Evolutionary conservation across 345 rosid species (phyloP), one percentile per base, ranked within the genome.

Genomic region (Streptanthus diversifolius): DNA sequence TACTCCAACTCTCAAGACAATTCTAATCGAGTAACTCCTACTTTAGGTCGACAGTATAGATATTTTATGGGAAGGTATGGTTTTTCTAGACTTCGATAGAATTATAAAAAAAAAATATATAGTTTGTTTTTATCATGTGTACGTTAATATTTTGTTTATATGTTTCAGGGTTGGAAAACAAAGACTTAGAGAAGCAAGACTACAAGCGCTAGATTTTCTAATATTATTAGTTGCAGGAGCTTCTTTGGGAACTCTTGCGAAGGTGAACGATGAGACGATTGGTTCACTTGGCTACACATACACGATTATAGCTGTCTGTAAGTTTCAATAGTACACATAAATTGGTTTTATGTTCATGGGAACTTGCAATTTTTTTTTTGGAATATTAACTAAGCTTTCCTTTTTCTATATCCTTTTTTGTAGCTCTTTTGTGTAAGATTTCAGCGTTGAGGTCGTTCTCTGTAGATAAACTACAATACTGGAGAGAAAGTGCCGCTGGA

Each of bases 191-290:
- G 98, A 92, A 75, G 92, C 91, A 57, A 84, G 80, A 78, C 53
- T 83, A 74, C 89, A 84, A 77, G 89, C 86, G 11, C 80, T 85
- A 55, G 98, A 92, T 83, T 82, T 82, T 29, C 40, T 88, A 39
- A 89, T 92, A 37, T 72, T 92, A n/a, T 80, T 88, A 77, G 80
- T 90, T 36, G 98, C 92, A 37, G 98, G 98, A 77, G 96, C 93
- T 45, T 85, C 88, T 85, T 84, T 92, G 77, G 98, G 95, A 68
- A 85, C 87, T 60, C 96, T 92, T 66, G 89, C 96, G 0, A 86
- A 86, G 72, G 95, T 90, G 69, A 80, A 79, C 21, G 98, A 92
- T 64, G 95, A 83, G 79, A 85, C 91, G n/a, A 83, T 92, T 27
- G 88, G 83, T 22, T 75, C 87, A 62, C 84, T 62, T 19, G 96